A percentile compares a stretch with the other conserved stretches of the same genome.
Evolutionary conservation across 2,329 filamentous ascomycete species (phyloP).

Genomic region (Cercospora citrullina): DNA sequence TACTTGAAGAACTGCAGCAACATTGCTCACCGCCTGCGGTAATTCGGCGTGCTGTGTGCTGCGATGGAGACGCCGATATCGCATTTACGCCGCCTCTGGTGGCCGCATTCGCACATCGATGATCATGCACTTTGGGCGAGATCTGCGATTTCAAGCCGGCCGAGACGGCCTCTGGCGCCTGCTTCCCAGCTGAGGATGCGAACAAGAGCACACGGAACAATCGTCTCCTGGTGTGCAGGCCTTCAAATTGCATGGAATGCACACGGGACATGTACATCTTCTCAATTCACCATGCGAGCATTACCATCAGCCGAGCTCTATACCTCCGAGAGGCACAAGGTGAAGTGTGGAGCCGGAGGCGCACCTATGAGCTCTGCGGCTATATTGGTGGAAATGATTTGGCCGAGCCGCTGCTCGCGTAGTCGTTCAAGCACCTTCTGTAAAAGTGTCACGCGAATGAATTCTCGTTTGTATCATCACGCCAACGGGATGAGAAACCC

Average conservation of each 20-base stretch:
- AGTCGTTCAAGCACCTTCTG: neutral
- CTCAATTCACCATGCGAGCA: neutral
- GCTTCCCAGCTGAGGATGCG: neutral
- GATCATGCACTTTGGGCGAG: neutral
- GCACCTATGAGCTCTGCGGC: neutral
- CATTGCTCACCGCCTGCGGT: neutral
- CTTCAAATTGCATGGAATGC: neutral
- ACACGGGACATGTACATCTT: neutral
- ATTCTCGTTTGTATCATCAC: too few relatives aligned
- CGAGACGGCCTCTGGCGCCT: neutral
- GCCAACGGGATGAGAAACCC: neutral
- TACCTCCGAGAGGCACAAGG: neutral
- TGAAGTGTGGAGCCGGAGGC: neutral
- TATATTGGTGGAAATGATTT: constrained; percentile 12
- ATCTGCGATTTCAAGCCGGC: neutral
- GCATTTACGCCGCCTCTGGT: neutral
- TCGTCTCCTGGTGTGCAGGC: neutral
- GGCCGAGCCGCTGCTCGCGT: neutral
- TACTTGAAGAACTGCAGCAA: neutral
- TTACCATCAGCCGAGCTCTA: neutral
- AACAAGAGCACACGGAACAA: neutral
- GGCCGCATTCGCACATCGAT: neutral
- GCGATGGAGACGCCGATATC: neutral
- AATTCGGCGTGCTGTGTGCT: neutral
- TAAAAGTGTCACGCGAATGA: neutral